Evolutionary conservation across 352 stramenopile species (phyloP), one percentile per base, ranked within the genome.

Genomic region (Phytophthora pisi): DNA sequence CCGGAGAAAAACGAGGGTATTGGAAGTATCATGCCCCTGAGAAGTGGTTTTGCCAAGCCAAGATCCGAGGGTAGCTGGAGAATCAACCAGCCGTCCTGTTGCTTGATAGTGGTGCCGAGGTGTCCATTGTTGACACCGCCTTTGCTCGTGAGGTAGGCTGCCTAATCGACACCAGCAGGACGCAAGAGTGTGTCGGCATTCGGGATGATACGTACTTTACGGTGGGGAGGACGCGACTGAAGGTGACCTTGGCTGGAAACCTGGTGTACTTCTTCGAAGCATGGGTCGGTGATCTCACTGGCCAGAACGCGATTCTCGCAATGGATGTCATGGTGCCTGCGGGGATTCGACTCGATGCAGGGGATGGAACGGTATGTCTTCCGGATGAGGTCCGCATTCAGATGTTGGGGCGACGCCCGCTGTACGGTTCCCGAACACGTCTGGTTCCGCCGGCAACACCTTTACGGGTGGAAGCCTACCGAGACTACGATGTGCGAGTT

Each of bases 1-100:
- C 61, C 2, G 65, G 61, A 15, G 61, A 78, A 42, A 31, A 55
- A 13, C 66, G 62, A 10, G 66, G 66, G 2, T 79, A 67, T 18
- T 75, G 66, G 66, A 51, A 61, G 10, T 20, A 75, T n/a, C 34
- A 66, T 30, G 51, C 46, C 0, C 60, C 60, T 0, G 30, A 62
- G 20, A 77, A 80, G 43, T 36, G 30, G 40, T 67, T 72, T n/a
- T 36, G 53, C 9, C 60, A 81, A n/a, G 68, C 62, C 5, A 76
- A 78, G 46, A 58, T 66, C 0, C 2, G 0, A 0, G 58, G 61
- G 0, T 55, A 53, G n/a, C 28, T 77, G 4, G 40, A 77, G 45
- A 61, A 77, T 49, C 28, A 30, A 2, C 46, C 51, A 8, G 62
- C 73, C 0, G 53, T 36, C n/a, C 11, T 72, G 9, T 16, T 77